Percentiles rank a stretch among this genome's conserved stretches.
Evolutionary conservation across 331 rosid species (phyloP).

Genomic region (Pyracantha coccinea): DNA sequence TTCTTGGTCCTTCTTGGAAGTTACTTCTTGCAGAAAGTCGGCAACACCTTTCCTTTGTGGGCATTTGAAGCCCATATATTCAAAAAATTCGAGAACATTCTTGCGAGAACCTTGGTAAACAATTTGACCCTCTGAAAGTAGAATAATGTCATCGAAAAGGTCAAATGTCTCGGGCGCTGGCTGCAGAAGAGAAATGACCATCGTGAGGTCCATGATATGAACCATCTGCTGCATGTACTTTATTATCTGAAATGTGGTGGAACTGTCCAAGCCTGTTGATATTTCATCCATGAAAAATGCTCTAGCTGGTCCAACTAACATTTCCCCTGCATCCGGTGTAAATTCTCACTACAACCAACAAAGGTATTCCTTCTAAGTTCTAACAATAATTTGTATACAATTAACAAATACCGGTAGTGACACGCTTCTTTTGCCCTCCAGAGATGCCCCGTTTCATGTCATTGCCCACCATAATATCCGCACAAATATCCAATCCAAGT

Average conservation of each 20-base stretch:
- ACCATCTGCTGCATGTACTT: constrained; percentile 48
- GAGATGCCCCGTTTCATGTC: constrained; percentile 56
- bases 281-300: constrained; percentile 61
- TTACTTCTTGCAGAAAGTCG: constrained; percentile 53
- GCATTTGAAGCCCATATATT: constrained; percentile 45
- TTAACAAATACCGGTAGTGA: constrained; percentile 42
- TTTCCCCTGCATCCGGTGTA: constrained; percentile 34
- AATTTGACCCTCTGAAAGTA: constrained; percentile 45
- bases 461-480: constrained; percentile 54
- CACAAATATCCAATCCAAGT: constrained; percentile 39
- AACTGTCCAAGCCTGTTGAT: constrained; percentile 62
- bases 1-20: constrained; percentile 58
- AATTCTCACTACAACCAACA: not conserved
- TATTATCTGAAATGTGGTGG: constrained; percentile 50
- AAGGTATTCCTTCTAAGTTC: too few species aligned
- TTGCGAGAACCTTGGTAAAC: constrained; percentile 54
- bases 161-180: constrained; percentile 53
- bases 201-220: constrained; percentile 40
- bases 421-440: constrained; percentile 67
- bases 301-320: constrained; percentile 58
- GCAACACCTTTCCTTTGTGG: constrained; percentile 54
- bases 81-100: constrained; percentile 35
- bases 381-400: not conserved
- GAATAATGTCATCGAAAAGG: constrained; percentile 45
- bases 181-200: constrained; percentile 51